These are phyloP conservation scores for Zygnema cylindricum DNA, from an alignment of 139 green algal species.

Conservation along the genomic window DNA sequence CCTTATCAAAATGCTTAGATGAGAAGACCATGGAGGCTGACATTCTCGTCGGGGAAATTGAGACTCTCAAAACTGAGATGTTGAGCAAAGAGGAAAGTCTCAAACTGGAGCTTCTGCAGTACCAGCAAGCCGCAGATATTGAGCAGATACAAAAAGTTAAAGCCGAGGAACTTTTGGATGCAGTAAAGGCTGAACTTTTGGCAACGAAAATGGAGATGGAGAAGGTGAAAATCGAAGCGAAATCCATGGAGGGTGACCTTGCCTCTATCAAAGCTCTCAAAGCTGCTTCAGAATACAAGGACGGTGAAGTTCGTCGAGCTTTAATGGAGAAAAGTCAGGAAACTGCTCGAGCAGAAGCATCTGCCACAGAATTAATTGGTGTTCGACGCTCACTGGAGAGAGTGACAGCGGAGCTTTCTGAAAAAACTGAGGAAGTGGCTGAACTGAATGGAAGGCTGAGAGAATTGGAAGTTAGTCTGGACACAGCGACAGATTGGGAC, in stretches of 20 bases:
- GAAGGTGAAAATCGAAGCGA: not conserved
- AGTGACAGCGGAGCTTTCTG: not conserved
- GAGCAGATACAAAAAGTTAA: no score
- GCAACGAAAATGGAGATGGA: not conserved
- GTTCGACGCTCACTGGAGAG: not conserved
- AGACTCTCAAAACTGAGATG: no score
- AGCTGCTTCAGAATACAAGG: not conserved
- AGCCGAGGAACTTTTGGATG: no score
- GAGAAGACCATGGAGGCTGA: not conserved
- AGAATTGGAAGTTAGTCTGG: not conserved
- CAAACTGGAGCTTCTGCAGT: no score
- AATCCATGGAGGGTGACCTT: not conserved
- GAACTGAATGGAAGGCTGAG: not conserved
- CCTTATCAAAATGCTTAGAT: not conserved
- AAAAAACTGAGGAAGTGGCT: not conserved
- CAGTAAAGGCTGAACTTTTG: no score
- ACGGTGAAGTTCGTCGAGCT: not conserved
- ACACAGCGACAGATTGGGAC: no score
- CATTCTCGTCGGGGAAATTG: no score
- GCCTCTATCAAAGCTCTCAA: not conserved
- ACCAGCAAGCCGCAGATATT: no score
- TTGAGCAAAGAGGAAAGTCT: no score
- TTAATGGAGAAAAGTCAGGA: not conserved
- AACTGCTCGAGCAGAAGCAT: not conserved
- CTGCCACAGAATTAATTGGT: not conserved